These are phyloP conservation scores for Pontederia paniculata DNA, from an alignment of 176 grass and related monocot genomes.

Conservation along the genomic window DNA sequence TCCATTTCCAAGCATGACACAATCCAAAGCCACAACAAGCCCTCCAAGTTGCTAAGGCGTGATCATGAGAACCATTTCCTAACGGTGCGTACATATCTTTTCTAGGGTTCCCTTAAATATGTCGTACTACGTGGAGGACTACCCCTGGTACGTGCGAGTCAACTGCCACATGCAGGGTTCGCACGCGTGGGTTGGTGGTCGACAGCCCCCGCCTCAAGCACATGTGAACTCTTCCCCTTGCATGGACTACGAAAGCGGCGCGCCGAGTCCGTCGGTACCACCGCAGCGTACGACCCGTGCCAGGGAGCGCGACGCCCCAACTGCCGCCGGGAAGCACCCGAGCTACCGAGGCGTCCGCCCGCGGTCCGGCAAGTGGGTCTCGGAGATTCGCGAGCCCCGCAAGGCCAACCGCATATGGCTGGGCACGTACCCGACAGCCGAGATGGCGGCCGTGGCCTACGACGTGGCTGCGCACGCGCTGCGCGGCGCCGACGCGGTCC, in stretches of 20 bases:
- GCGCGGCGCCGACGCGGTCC: constrained; percentile 56
- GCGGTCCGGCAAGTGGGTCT: constrained; percentile 90
- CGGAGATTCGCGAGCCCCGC: constrained; percentile 84
- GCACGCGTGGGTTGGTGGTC: not conserved
- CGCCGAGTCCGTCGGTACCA: not conserved
- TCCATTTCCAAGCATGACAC: no score
- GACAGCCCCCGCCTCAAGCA: not conserved
- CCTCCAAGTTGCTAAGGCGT: no score
- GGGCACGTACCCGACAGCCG: constrained; percentile 63
- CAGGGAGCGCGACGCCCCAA: constrained; percentile 31
- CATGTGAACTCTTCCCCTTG: not conserved
- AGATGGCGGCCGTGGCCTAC: constrained; percentile 81
- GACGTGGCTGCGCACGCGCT: constrained; percentile 61
- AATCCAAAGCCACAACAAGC: no score
- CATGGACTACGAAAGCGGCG: not conserved
- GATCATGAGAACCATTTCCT: no score
- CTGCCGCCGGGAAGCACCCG: constrained; percentile 44
- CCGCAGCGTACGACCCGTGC: not conserved
- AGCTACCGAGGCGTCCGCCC: constrained; percentile 73
- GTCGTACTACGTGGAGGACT: not conserved
- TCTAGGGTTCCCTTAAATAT: no score
- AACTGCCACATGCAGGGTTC: not conserved
- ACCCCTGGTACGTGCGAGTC: not conserved
- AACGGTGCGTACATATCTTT: no score
- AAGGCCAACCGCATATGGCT: constrained; percentile 84